phyloP scores from a whole-genome alignment of 345 rosid genomes.

The Carallia brachiata region DNA sequence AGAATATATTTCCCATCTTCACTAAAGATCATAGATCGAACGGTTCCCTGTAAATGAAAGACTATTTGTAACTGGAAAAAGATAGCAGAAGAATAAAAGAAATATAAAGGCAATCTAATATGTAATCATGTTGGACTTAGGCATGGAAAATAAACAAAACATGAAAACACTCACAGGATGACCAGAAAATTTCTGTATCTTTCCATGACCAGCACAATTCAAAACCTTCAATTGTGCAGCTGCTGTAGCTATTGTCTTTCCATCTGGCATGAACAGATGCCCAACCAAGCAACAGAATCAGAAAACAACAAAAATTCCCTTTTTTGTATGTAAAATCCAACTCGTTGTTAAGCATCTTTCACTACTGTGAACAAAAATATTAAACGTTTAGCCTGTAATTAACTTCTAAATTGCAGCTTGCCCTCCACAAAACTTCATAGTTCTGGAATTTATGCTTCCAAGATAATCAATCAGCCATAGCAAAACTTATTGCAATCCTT shows the following conservation, averaged over 20 bases:
- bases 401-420: background rate
- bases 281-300: conserved; percentile 21
- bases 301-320: background rate
- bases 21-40: conserved; percentile 67
- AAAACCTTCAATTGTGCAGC: conserved; percentile 71
- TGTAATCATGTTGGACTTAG: background rate
- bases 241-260: conserved; percentile 72
- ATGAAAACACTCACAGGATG: conserved; percentile 47
- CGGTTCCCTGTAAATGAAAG: conserved; percentile 53
- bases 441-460: background rate
- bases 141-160: background rate
- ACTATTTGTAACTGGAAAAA: conserved; percentile 17
- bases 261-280: conserved; percentile 33
- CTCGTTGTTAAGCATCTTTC: background rate
- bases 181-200: conserved; percentile 84
- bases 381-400: background rate
- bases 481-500: background rate
- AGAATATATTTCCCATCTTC: conserved; percentile 77
- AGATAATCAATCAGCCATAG: background rate
- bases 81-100: background rate
- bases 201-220: conserved; percentile 66
- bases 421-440: background rate
- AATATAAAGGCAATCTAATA: conserved; percentile 4
- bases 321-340: background rate
- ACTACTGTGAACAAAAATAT: background rate